Evolutionary conservation across 1,284 basidiomycete genomes (phyloP), one percentile per base, ranked within the genome.

Genomic region (Pulveroboletus sp.): DNA sequence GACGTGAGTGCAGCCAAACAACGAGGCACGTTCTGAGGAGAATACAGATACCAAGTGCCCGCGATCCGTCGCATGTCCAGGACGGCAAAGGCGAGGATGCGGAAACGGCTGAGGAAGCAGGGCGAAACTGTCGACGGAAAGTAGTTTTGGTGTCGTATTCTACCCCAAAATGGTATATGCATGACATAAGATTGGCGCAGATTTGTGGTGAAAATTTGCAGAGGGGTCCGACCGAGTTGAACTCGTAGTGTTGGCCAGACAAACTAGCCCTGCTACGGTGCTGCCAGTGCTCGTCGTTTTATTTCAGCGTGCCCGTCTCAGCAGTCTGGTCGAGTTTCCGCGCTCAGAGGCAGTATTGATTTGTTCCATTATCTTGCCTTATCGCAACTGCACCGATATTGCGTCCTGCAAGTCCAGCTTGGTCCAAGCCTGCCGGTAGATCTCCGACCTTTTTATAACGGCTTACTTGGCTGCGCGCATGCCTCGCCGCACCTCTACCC

Each of bases 21-120:
- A 11, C 33, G 40, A 11, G 14, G 17, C 45, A 12, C n/a, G 24
- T 42, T 46, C 59, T 64, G 47, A 71, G 25, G 28, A 45, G 14
- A 7, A 20, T 47, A 25, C 68, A 90, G 87, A 43, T 80, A 83
- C 58, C 88, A 90, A 66, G 63, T 72, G 18, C 84, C 87, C 0
- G 61, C 67, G 11, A 66, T 73, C 24, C 80, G 85, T 36, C 81
- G 78, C 60, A 64, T 86, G 50, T 80, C 83, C 24, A 88, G 80
- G 64, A 77, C 81, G 3, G 83, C 86, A 0, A 83, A 81, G 67
- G 73, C 74, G n/a, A 75, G 87, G 52, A 75, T 78, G 54, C 83
- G 79, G 68, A 82, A 79, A 65, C 74, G 78, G 54, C 65, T 66
- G 52, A 74, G 70, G 57, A 79, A 60, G 20, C 61, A 65, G 59